Base-by-base conservation (phyloP, 129 eudicot species). In the Escallonia herrerae region DNA sequence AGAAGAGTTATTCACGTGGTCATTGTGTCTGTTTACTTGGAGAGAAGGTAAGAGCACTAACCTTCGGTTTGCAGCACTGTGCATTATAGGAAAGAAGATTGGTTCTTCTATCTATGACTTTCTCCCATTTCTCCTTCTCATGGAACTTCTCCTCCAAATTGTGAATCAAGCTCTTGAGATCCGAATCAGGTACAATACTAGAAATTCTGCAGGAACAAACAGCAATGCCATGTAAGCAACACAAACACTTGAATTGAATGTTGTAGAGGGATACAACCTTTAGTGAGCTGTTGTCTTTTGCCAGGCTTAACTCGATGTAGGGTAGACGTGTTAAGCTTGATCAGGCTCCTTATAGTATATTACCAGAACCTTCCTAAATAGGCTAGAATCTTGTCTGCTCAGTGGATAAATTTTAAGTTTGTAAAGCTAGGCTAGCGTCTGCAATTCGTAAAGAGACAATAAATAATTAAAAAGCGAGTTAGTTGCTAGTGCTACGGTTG, bases 61-160 rank as follows among this genome's bases (percentile, higher is more conserved):
- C 97, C 96, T 91, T 83, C 9, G 86, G 89, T 78, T 87, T 91
- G 82, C 83, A 85, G 70, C 89, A 87, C 75, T 91, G 85, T 44
- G 86, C 97, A 67, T 56, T 66, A 72, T 91, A 91, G 57, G 83
- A 74, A 52, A 91, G 52, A 4, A 64, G 69, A 77, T 62, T 58
- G 48, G 57, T 82, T 56, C 79, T 85, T 77, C 71, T 85, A 51
- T 87, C 86, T 2, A 85, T 76, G 57, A 91, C 85, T 66, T 54
- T 63, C 57, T 91, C 96, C 97, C 97, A 91, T 68, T 67, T 74
- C 7, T 76, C 85, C 57, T 52, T 68, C 15, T 51, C 83, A 67
- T n/a, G 55, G 45, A 43, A 56, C 44, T 64, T 73, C 64, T 69
- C 82, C 67, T 87, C 86, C 65, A 91, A 73, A 62, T 74, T 68